These are phyloP conservation scores for Gnomoniopsis smithogilvyi DNA, from an alignment of 2,329 filamentous ascomycete genomes.

Conservation along the genomic window DNA sequence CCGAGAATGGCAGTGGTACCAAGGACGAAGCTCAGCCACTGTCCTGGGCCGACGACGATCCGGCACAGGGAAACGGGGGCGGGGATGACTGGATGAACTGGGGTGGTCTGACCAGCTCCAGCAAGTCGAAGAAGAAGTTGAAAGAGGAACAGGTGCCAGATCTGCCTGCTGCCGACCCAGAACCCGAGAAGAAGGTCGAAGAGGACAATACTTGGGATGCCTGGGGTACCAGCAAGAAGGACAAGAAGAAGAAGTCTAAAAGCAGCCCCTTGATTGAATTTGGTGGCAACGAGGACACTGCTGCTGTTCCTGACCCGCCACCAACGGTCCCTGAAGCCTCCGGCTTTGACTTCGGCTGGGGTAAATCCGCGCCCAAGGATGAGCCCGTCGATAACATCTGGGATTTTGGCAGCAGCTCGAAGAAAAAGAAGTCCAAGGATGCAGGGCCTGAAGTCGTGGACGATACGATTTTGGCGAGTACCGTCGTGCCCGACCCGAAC, in stretches of 20 bases:
- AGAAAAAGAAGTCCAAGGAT: slow-evolving; percentile 54
- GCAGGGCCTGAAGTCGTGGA: slow-evolving; percentile 41
- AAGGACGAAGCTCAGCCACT: not conserved
- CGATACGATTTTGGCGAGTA: slow-evolving; percentile 41
- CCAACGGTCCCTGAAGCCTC: slow-evolving; percentile 21
- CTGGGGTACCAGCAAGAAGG: slow-evolving; percentile 24
- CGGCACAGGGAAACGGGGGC: not conserved
- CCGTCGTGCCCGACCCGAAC: slow-evolving; percentile 42
- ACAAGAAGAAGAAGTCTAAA: slow-evolving; percentile 25
- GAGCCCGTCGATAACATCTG: slow-evolving; percentile 40
- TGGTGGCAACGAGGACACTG: slow-evolving; percentile 17
- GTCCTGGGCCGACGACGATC: slow-evolving; percentile 17
- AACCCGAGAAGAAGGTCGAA: slow-evolving; percentile 15
- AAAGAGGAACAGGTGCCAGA: slow-evolving; percentile 22
- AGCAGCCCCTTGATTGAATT: slow-evolving; percentile 15
- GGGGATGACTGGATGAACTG: slow-evolving; percentile 17
- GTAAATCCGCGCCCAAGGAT: slow-evolving; percentile 27
- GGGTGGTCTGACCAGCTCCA: slow-evolving; percentile 26
- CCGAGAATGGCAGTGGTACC: slow-evolving; percentile 14
- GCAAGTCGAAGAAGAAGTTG: slow-evolving; percentile 40
- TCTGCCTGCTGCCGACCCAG: slow-evolving; percentile 11
- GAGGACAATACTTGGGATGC: slow-evolving; percentile 26
- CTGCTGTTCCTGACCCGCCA: slow-evolving; percentile 3
- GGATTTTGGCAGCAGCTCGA: slow-evolving; percentile 33
- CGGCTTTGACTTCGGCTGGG: slow-evolving; percentile 29